Evolutionary conservation across 768 basidiomycete genomes (phyloP).

Genomic region (Dioszegia crocea): DNA sequence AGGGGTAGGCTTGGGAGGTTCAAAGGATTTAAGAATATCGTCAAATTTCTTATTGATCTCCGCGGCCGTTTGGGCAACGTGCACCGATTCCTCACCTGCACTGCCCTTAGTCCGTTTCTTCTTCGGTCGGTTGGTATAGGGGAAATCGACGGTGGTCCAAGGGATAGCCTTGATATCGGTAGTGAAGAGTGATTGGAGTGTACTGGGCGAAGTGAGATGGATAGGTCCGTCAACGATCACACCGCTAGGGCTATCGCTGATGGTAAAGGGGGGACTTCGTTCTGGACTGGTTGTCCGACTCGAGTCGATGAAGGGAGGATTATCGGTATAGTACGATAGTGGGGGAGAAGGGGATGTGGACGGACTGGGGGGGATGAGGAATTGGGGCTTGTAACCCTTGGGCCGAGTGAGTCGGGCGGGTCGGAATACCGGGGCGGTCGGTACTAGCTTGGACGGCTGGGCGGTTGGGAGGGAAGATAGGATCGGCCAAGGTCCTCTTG

Average conservation of each 20-base stretch:
- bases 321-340: background rate
- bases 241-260: background rate
- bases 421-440: slow-evolving; percentile 3
- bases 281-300: slow-evolving; percentile 1
- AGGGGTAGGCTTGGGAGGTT: background rate
- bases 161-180: slow-evolving; percentile 3
- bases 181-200: background rate
- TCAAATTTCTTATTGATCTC: background rate
- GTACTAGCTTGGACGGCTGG: slow-evolving; percentile 1
- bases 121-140: background rate
- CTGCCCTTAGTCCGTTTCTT: background rate
- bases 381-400: background rate
- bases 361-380: slow-evolving; percentile 2
- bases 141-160: slow-evolving; percentile 5
- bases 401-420: background rate
- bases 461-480: background rate
- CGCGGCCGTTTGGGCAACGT: background rate
- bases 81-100: background rate
- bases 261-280: background rate
- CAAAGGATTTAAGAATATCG: background rate
- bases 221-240: background rate
- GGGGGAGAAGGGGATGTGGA: slow-evolving; percentile 5
- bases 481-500: background rate
- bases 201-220: background rate
- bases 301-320: background rate